Base-by-base conservation (phyloP, 2,329 filamentous ascomycete species). In the Stylonectria norvegica region DNA sequence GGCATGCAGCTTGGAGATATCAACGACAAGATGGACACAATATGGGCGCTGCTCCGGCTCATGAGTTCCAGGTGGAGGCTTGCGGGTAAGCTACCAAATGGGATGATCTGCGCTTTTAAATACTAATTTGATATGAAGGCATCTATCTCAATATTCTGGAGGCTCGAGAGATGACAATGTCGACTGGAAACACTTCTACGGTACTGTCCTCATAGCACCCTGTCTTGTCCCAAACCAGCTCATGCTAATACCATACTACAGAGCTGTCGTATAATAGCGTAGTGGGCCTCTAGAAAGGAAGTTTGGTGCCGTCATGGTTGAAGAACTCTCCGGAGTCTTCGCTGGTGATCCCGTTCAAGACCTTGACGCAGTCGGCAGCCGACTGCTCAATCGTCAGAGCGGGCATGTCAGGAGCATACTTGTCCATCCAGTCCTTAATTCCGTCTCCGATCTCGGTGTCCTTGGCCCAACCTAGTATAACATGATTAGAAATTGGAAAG, bases 241-340 rank as follows among this genome's bases (percentile, higher is more conserved):
- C n/a, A n/a, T n/a, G n/a, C n/a, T n/a, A n/a, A n/a, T n/a, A n/a
- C n/a, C n/a, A n/a, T n/a, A n/a, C n/a, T n/a, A n/a, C n/a, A n/a
- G n/a, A n/a, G n/a, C n/a, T n/a, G n/a, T n/a, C n/a, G n/a, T n/a
- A n/a, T n/a, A n/a, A n/a, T n/a, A n/a, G n/a, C n/a, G n/a, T n/a
- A n/a, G n/a, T n/a, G n/a, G n/a, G n/a, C n/a, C 18, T 23, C 11
- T 39, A 43, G 18, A 34, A 43, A 2, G 41, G 31, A 18, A 39
- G 11, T n/a, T 34, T 28, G 11, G 30, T 29, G 5, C 41, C 41
- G 17, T 43, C 36, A 15, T 43, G 11, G 20, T 32, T 36, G 20
- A 31, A 39, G 35, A 39, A 43, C 4, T 20, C 12, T 14, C 41
- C 45, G 11, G 42, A 30, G 8, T 45, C 36, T 16, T 46, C 34